Base-by-base conservation (phyloP, 305 asterid species). In the Fraxinus albicans region DNA sequence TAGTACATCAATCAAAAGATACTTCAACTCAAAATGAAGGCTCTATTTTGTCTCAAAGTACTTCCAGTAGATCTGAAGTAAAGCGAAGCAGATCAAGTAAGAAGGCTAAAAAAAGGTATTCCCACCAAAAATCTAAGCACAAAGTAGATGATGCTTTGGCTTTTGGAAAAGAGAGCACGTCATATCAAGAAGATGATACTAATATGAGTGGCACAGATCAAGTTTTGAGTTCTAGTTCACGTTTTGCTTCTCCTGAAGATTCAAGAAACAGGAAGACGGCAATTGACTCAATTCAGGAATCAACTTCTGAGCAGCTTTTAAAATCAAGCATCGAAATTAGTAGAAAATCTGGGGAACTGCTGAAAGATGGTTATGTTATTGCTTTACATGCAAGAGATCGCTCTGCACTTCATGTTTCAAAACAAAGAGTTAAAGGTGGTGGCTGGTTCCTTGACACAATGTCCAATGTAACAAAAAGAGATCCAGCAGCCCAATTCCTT, bases 401-500 rank as follows among this genome's bases (percentile, higher is more conserved):
- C 79, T 90, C 92, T 58, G 90, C 91, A 40, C 92, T 97, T 83
- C 94, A 95, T 87, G 95, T 97, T 73, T 95, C 99, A 21, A 92
- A 98, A 88, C 97, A 93, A 86, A 91, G 99, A 90, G 93, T 90
- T 83, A 84, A 94, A 89, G 99, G 98, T 15, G 98, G 98, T 73
- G 99, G 98, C 65, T 97, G 99, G 99, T 94, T 97, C 91, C 94
- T 97, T 34, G 99, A 97, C 83, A 88, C 97, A 12, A 83, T 92
- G 91, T 85, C 97, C 35, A 92, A 90, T 84, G 95, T 95, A 27
- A 88, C 98, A 72, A 95, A 93, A 92, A 92, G 98, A 88, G 99
- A 97, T 88, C 99, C 99, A 80, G 98, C 98, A 27, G 97, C 99
- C 75, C 99, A 97, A 86, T 95, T 97, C 86, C 95, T 97, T 74